These are phyloP conservation scores for Starmerella potacharoeniae DNA, from an alignment of 805 yeast genomes.

Conservation along the genomic window DNA sequence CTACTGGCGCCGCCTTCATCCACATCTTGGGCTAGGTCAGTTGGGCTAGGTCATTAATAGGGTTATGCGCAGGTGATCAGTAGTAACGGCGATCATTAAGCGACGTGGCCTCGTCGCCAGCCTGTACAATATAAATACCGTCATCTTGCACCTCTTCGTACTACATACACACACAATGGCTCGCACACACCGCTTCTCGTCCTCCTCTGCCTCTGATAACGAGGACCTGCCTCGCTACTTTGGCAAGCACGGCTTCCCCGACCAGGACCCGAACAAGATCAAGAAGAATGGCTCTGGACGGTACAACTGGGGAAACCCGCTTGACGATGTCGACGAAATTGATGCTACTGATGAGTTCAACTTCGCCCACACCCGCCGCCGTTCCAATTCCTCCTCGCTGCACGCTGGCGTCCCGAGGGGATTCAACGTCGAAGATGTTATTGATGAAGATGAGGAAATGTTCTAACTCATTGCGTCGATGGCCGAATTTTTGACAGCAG, in stretches of 20 bases:
- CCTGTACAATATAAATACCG: not conserved
- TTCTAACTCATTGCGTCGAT: not conserved
- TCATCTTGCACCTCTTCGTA: not conserved
- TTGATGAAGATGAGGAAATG: conserved; percentile 14
- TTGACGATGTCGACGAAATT: conserved; percentile 60
- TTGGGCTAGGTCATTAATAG: not conserved
- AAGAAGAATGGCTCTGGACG: conserved; percentile 81
- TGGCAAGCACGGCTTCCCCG: conserved; percentile 60
- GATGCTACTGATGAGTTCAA: conserved; percentile 46
- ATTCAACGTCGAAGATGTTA: conserved; percentile 7
- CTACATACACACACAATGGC: conserved; percentile 18
- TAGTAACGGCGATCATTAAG: conserved; percentile 1
- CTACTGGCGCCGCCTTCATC: not conserved
- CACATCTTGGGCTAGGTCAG: not conserved
- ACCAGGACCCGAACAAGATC: conserved; percentile 60
- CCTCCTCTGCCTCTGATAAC: conserved; percentile 37
- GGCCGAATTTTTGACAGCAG: not conserved
- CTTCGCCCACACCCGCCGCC: conserved; percentile 29
- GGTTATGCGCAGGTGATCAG: not conserved
- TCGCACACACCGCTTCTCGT: conserved; percentile 24
- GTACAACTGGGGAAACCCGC: conserved; percentile 69
- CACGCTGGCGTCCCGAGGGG: conserved; percentile 11
- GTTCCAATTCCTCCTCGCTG: conserved; percentile 27
- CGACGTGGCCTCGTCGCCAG: conserved; percentile 3
- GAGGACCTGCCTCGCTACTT: conserved; percentile 58